A percentile compares a stretch with the other conserved stretches of the same genome.
Conservation (phyloP, 2,329 filamentous ascomycete genomes). For the Alternaria triticimaculans region DNA sequence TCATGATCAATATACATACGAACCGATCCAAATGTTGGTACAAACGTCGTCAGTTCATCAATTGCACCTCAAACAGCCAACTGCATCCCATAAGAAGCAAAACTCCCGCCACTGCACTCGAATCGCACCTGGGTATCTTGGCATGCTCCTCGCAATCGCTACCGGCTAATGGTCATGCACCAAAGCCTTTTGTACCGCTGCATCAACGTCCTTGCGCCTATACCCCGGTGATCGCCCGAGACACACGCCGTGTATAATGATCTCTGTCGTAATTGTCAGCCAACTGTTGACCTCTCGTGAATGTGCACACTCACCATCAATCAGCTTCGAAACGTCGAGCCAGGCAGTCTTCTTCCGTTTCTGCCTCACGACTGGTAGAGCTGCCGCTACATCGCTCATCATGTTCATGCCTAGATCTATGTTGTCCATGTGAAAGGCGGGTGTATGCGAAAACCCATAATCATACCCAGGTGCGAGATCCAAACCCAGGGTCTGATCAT, state of each 20-base stretch:
- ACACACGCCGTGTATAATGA: slow-evolving; percentile 50
- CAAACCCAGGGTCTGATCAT: slow-evolving; percentile 43
- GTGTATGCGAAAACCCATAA: slow-evolving; percentile 19
- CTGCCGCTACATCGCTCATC: slow-evolving; percentile 21
- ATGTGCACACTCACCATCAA: slow-evolving; percentile 50
- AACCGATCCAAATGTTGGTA: background rate
- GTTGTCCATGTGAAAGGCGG: slow-evolving; percentile 11
- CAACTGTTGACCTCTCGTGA: background rate
- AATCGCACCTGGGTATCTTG: background rate
- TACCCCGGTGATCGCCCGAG: slow-evolving; percentile 55
- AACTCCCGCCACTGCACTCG: background rate
- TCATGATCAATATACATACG: background rate
- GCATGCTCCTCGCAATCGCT: background rate
- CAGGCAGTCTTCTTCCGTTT: slow-evolving; percentile 47
- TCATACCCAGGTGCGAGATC: slow-evolving; percentile 42
- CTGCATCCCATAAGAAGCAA: background rate
- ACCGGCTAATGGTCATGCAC: slow-evolving; percentile 24
- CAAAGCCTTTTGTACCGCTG: slow-evolving; percentile 47
- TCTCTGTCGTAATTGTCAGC: slow-evolving; percentile 41
- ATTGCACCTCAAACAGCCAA: background rate
- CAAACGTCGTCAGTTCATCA: background rate
- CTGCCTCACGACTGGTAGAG: slow-evolving; percentile 27
- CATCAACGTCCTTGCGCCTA: slow-evolving; percentile 52
- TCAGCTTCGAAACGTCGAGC: slow-evolving; percentile 53
- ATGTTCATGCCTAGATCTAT: slow-evolving; percentile 27